Percentiles rank a stretch among this genome's conserved stretches.
phyloP scores from a whole-genome alignment of 2,329 filamentous ascomycete genomes.

The Alternaria sp. region DNA sequence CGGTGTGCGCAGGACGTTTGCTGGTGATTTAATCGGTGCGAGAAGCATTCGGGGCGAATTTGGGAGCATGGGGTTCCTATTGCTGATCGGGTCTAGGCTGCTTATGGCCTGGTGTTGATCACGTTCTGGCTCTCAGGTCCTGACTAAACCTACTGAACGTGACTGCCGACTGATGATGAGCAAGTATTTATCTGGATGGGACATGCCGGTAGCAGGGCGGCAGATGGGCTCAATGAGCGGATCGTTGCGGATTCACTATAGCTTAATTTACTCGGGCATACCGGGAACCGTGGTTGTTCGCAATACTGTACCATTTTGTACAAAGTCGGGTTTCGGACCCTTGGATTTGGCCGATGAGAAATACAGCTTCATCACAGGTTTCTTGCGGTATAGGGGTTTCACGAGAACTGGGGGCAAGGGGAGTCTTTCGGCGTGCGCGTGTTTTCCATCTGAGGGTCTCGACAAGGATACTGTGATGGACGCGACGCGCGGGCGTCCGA shows the following conservation, averaged over 20 bases:
- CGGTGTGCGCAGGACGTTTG: constrained; percentile 4
- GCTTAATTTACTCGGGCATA: not conserved
- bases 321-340: not conserved
- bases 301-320: not conserved
- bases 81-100: not conserved
- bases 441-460: not conserved
- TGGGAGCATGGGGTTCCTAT: not conserved
- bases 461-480: not conserved
- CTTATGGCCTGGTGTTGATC: not conserved
- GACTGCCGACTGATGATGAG: constrained; percentile 1
- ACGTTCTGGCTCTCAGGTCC: not conserved
- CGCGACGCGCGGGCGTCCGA: not conserved
- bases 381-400: constrained; percentile 3
- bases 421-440: not conserved
- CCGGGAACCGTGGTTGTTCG: not conserved
- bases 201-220: not conserved
- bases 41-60: constrained; percentile 3
- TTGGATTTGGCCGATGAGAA: not conserved
- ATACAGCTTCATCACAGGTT: constrained; percentile 1
- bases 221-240: not conserved
- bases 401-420: not conserved
- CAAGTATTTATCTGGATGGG: not conserved
- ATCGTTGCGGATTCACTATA: not conserved
- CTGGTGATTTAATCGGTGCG: constrained; percentile 7
- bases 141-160: not conserved